phyloP scores from a whole-genome alignment of 495 filamentous ascomycete species.

The Aspergillus steynii region DNA sequence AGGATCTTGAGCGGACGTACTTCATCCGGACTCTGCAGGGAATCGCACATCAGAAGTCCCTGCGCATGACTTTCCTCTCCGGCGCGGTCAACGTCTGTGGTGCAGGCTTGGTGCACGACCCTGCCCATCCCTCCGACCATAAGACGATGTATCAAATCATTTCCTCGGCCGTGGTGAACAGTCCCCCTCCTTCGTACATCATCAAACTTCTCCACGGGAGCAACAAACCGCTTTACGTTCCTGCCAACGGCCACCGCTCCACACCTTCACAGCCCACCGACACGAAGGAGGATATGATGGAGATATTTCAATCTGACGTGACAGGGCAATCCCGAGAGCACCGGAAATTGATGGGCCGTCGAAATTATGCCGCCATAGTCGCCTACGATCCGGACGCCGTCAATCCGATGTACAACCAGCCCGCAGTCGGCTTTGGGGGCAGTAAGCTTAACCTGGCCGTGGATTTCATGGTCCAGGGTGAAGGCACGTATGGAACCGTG shows the following conservation, averaged over 20 bases:
- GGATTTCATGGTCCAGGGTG: conserved; percentile 96
- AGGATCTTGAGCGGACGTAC: conserved; percentile 95
- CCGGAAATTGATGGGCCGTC: conserved; percentile 84
- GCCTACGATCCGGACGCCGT: conserved; percentile 87
- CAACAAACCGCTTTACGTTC: conserved; percentile 86
- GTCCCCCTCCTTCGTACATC: conserved; percentile 78
- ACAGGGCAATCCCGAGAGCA: conserved; percentile 76
- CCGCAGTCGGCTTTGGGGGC: conserved; percentile 39
- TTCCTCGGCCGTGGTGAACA: conserved; percentile 85
- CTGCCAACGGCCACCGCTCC: conserved; percentile 83
- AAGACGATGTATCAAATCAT: conserved; percentile 99
- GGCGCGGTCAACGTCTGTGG: conserved; percentile 91
- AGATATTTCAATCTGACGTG: conserved; percentile 92
- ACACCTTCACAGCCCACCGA: conserved; percentile 55
- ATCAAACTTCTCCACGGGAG: conserved; percentile 85
- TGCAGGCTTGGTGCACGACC: conserved; percentile 93
- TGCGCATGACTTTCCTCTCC: conserved; percentile 95
- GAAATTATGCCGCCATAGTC: conserved; percentile 94
- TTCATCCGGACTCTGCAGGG: conserved; percentile 93
- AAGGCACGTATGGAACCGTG: conserved; percentile 72
- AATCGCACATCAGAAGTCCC: conserved; percentile 86
- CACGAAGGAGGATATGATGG: conserved; percentile 99
- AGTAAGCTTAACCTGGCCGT: conserved; percentile 86
- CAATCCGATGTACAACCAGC: conserved; percentile 52
- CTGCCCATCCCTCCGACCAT: conserved; percentile 83